Base-by-base conservation (phyloP, 176 grass and related monocot genomes). In the Echinochloa phyllopogon region DNA sequence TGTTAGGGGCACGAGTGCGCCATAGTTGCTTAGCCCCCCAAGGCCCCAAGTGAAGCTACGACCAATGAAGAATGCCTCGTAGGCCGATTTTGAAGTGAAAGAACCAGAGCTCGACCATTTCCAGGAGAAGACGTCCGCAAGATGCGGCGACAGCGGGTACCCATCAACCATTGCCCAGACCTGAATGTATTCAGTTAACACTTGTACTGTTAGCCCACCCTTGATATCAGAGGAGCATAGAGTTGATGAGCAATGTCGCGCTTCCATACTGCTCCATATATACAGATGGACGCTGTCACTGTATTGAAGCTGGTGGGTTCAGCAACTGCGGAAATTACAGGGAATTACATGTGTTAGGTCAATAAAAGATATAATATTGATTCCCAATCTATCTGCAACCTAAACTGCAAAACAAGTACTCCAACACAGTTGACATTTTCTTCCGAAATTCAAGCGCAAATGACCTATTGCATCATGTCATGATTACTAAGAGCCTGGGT, bases 371-470 rank as follows among this genome's bases (percentile, higher is more conserved):
- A 59, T 59, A 41, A 76, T 76, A 42, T n/a, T 16, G 52, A 8
- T 77, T 23, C 3, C 36, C 42, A n/a, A 42, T 24, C 53, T 41
- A 59, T 3, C 5, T 42, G 37, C 74, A 59, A 76, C 18, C 38
- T 41, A 42, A 59, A 76, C 10, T 59, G 6, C 42, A 15, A 42
- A 42, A 25, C 4, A 33, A 56, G 18, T 76, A 40, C 4, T 57
- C 36, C 73, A 42, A 37, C 36, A 76, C 21, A 76, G 37, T 76
- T 73, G 68, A 60, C 53, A 25, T 83, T 49, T 60, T 61, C 40
- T 45, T 61, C 27, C 4, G 24, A 82, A 60, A 82, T 1, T 36
- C 10, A 45, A 36, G 27, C 40, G 1, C 3, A 36, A 25, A 58
- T 36, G 9, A 60, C 21, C 1, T 33, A 29, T 59, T 20, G 17